phyloP scores from a whole-genome alignment of 352 stramenopile genomes.

The Phytophthora pistaciae region DNA sequence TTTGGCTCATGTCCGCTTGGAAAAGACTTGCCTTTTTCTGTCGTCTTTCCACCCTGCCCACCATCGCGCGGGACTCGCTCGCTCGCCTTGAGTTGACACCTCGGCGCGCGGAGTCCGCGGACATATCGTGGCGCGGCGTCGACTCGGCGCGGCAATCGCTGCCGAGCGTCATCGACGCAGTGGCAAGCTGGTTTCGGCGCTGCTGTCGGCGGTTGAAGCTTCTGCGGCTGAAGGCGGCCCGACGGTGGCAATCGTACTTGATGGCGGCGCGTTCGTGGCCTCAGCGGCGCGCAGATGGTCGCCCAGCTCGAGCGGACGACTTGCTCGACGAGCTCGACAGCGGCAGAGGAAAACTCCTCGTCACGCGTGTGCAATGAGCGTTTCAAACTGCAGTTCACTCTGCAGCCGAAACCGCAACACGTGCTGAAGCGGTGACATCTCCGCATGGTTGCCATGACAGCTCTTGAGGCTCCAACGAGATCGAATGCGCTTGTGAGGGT shows the following conservation, averaged over 20 bases:
- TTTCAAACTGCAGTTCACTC: conserved; percentile 22
- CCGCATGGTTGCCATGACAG: not conserved
- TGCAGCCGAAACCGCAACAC: conserved; percentile 8
- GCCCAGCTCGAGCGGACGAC: not conserved
- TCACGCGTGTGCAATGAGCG: conserved; percentile 18
- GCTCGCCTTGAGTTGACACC: not conserved
- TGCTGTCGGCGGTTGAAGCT: not conserved
- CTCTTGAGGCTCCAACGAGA: not conserved
- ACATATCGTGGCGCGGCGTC: not conserved
- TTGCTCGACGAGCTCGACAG: not conserved
- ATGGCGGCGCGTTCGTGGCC: conserved; percentile 15
- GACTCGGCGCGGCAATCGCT: not conserved
- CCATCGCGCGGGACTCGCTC: not conserved
- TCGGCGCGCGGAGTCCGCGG: not conserved
- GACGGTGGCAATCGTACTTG: not conserved
- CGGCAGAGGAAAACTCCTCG: conserved; percentile 19
- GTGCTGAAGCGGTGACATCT: conserved; percentile 10
- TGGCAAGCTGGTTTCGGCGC: not conserved
- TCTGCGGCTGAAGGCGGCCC: conserved; percentile 1
- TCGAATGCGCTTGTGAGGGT: not conserved
- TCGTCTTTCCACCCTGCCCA: conserved; percentile 24
- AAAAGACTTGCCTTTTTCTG: conserved; percentile 24
- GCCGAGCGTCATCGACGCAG: not conserved
- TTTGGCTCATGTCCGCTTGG: conserved; percentile 12
- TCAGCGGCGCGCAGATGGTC: not conserved